Evolutionary conservation across 2,329 filamentous ascomycete genomes (phyloP).

Genomic region (Ceratocystis alfenasii): DNA sequence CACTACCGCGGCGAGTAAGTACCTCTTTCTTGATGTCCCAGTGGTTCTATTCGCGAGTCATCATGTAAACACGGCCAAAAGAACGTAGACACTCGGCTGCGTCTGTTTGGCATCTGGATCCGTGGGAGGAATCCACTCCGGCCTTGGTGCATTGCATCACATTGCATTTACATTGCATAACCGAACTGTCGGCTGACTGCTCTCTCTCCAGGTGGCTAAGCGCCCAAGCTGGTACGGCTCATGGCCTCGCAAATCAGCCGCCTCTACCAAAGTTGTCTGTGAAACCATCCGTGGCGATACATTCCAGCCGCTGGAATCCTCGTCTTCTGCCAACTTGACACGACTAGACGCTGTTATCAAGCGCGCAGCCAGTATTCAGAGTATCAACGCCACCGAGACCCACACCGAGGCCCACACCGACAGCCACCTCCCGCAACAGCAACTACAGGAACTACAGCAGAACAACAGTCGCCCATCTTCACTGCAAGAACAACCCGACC

Average conservation of each 20-base stretch:
- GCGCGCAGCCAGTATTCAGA: slow-evolving; percentile 27
- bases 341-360: slow-evolving; percentile 35
- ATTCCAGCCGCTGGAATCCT: slow-evolving; percentile 35
- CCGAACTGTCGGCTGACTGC: neutral
- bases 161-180: neutral
- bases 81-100: neutral
- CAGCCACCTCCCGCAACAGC: neutral
- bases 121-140: neutral
- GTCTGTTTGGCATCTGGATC: neutral
- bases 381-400: slow-evolving; percentile 20
- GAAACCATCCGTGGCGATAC: slow-evolving; percentile 51
- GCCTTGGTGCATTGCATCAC: neutral
- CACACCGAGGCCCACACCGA: neutral
- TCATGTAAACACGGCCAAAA: slow-evolving; percentile 3
- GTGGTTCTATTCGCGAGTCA: neutral
- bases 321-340: slow-evolving; percentile 37
- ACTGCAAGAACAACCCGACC: neutral
- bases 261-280: slow-evolving; percentile 48
- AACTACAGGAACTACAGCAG: neutral
- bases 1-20: slow-evolving; percentile 13
- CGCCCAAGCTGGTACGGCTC: slow-evolving; percentile 51
- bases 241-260: slow-evolving; percentile 47
- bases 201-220: slow-evolving; percentile 37
- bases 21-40: neutral
- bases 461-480: neutral